Evolutionary conservation across 192 early-diverging fungal genomes (phyloP).

Genomic region (Funneliformis mosseae): DNA sequence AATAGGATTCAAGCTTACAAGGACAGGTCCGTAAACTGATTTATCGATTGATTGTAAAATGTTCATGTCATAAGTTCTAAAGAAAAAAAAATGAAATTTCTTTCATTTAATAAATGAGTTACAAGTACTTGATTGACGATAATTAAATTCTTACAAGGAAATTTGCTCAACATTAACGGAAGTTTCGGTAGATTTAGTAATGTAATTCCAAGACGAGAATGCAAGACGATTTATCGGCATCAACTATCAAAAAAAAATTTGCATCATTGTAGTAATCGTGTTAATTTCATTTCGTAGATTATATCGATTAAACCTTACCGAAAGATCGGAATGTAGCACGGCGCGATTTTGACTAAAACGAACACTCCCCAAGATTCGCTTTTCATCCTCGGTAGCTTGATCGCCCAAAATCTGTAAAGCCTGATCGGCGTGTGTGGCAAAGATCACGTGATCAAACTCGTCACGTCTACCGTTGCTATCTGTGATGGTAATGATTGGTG

Average conservation of each 20-base stretch:
- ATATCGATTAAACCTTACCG: conserved; percentile 1
- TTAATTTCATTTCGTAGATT: background rate
- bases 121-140: background rate
- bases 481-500: conserved; percentile 33
- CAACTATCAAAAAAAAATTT: conserved; percentile 33
- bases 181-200: conserved; percentile 43
- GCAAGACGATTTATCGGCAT: conserved; percentile 54
- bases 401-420: conserved; percentile 57
- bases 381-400: conserved; percentile 51
- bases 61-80: conserved; percentile 71
- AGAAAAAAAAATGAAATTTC: conserved; percentile 34
- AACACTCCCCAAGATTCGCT: conserved; percentile 48
- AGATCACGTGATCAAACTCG: conserved; percentile 59
- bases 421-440: conserved; percentile 65
- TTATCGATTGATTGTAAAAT: conserved; percentile 55
- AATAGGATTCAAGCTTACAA: conserved; percentile 65
- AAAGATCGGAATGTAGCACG: conserved; percentile 57
- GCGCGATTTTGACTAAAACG: conserved; percentile 53
- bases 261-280: background rate
- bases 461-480: conserved; percentile 41
- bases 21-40: conserved; percentile 50
- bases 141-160: conserved; percentile 13
- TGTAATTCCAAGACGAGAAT: conserved; percentile 66
- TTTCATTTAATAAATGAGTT: background rate
- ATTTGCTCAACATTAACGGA: conserved; percentile 10